A percentile compares a stretch with the other conserved stretches of the same genome.
Conservation (phyloP, 1,139 yeast genomes). For the Kurtzmaniella quercitrusa region DNA sequence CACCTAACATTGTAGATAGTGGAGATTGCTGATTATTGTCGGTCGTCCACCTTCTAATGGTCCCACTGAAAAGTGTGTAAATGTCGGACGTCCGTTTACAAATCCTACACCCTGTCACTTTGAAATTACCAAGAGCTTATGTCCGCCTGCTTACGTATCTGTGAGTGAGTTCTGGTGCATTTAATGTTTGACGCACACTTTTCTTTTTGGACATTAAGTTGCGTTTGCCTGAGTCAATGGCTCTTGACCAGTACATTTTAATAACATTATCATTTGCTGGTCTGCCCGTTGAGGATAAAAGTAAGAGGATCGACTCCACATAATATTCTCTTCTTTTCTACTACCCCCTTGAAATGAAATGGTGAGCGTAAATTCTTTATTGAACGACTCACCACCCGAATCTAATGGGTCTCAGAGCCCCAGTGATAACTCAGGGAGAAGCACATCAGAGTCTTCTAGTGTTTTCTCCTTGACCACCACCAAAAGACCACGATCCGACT, state of each 20-base stretch:
- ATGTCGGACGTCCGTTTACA: neutral
- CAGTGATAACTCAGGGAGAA: neutral
- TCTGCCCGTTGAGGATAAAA: neutral
- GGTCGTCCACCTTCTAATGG: too few relatives aligned
- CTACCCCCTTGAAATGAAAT: neutral
- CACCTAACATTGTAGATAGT: too few relatives aligned
- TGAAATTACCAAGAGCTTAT: neutral
- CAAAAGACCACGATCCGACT: neutral
- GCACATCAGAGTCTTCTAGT: neutral
- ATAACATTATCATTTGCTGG: neutral
- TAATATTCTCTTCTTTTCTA: neutral
- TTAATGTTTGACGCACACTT: neutral
- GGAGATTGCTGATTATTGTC: neutral
- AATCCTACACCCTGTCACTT: neutral
- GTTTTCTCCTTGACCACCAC: neutral
- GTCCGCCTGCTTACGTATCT: neutral
- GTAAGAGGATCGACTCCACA: neutral
- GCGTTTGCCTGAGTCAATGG: neutral
- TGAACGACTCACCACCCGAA: neutral
- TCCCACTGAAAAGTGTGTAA: too few relatives aligned
- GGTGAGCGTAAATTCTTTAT: neutral
- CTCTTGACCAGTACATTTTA: neutral
- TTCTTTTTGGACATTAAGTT: neutral
- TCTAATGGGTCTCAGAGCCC: neutral
- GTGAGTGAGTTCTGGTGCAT: neutral